Evolutionary conservation across 1,284 basidiomycete species (phyloP).

Genomic region (Dichomitus squalens): DNA sequence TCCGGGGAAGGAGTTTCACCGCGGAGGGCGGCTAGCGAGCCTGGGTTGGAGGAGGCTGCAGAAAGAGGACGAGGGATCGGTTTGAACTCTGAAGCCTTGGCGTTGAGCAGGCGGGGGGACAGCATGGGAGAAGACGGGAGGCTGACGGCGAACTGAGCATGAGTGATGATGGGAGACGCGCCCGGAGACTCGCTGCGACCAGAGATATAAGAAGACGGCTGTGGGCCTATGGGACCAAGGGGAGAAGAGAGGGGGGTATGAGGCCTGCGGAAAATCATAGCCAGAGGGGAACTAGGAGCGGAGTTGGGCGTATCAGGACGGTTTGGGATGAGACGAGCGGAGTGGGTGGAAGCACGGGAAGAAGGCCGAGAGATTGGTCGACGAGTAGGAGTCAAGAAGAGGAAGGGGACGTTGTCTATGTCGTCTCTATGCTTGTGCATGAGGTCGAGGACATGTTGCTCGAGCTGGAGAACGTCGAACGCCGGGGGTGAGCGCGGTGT

Average conservation of each 20-base stretch:
- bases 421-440: constrained; percentile 89
- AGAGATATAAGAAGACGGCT: constrained; percentile 61
- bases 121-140: constrained; percentile 58
- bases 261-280: constrained; percentile 71
- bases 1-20: constrained; percentile 80
- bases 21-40: constrained; percentile 53
- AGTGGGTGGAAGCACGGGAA: constrained; percentile 75
- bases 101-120: constrained; percentile 59
- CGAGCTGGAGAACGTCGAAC: constrained; percentile 56
- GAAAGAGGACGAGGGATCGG: constrained; percentile 77
- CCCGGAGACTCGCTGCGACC: constrained; percentile 63
- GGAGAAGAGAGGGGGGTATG: constrained; percentile 78
- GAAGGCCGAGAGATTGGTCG: constrained; percentile 81
- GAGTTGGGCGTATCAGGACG: constrained; percentile 77
- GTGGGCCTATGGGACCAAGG: constrained; percentile 48
- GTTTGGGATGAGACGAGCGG: constrained; percentile 57
- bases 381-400: constrained; percentile 76
- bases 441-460: constrained; percentile 78
- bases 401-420: constrained; percentile 77
- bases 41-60: constrained; percentile 67
- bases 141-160: constrained; percentile 71
- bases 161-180: constrained; percentile 68
- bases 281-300: constrained; percentile 69
- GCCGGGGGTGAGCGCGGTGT: background rate
- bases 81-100: constrained; percentile 68